Evolutionary conservation across 768 basidiomycete species (phyloP).

Genomic region (Xerocomus spinulosus): DNA sequence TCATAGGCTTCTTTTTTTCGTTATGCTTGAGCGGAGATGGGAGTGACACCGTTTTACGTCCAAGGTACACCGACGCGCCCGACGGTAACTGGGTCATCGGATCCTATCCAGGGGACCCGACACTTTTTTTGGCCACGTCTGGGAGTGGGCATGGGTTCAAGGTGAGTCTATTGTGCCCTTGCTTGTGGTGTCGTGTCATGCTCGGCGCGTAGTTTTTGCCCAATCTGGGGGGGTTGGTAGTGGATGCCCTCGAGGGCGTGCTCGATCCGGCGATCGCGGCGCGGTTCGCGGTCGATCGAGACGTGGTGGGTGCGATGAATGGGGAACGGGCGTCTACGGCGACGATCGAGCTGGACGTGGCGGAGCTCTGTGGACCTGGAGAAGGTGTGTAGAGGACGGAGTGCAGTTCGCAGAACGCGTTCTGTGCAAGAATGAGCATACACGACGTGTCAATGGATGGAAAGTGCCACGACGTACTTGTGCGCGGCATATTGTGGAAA

Average conservation of each 20-base stretch:
- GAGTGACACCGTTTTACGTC: not conserved
- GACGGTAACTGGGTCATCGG: conserved; percentile 91
- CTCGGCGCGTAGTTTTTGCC: conserved; percentile 79
- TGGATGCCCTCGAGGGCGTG: conserved; percentile 62
- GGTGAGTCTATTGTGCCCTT: conserved; percentile 32
- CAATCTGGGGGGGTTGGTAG: conserved; percentile 72
- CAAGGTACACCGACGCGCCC: conserved; percentile 85
- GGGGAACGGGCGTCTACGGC: conserved; percentile 16
- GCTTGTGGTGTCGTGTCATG: not conserved
- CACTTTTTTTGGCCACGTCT: conserved; percentile 76
- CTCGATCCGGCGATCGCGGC: conserved; percentile 46
- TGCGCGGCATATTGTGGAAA: no score
- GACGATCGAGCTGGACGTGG: conserved; percentile 40
- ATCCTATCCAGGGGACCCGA: conserved; percentile 51
- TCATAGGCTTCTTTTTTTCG: not conserved
- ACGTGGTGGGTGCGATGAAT: conserved; percentile 16
- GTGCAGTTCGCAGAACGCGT: no score
- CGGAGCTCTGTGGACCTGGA: conserved; percentile 45
- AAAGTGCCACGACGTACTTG: no score
- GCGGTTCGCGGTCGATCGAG: conserved; percentile 64
- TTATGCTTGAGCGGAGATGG: not conserved
- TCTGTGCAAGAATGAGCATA: no score
- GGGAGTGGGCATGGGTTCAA: conserved; percentile 90
- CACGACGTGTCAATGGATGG: no score
- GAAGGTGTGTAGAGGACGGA: no score